phyloP scores from a whole-genome alignment of 306 rosid genomes.

The Ziziphus jujuba region DNA sequence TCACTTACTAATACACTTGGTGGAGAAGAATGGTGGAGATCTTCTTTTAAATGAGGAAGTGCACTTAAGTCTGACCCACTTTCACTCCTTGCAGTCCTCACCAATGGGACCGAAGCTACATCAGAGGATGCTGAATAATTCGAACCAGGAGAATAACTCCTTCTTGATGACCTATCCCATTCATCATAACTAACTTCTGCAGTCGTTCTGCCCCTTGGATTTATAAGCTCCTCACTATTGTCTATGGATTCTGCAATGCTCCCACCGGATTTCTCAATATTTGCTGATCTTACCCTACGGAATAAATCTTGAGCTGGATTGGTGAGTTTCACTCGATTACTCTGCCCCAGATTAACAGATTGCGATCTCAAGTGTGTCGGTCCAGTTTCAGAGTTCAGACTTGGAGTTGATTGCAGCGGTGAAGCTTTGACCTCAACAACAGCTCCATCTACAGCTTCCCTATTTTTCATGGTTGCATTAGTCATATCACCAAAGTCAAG shows the following conservation, averaged over 20 bases:
- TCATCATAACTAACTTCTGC: slow-evolving; percentile 19
- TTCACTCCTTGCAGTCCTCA: slow-evolving; percentile 34
- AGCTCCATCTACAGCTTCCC: slow-evolving; percentile 45
- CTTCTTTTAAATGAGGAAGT: slow-evolving; percentile 28
- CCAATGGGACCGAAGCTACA: slow-evolving; percentile 27
- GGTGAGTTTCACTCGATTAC: slow-evolving; percentile 12
- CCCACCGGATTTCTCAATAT: slow-evolving; percentile 25
- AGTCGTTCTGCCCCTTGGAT: slow-evolving; percentile 21
- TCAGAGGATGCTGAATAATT: slow-evolving; percentile 44
- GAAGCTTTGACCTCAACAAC: slow-evolving; percentile 37
- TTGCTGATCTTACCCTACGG: slow-evolving; percentile 44
- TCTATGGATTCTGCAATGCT: slow-evolving; percentile 39
- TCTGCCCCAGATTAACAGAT: slow-evolving; percentile 31
- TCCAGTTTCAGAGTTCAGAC: slow-evolving; percentile 31
- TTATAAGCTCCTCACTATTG: slow-evolving; percentile 23
- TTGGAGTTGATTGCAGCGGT: slow-evolving; percentile 31
- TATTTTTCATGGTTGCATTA: slow-evolving; percentile 37
- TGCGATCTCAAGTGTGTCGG: slow-evolving; percentile 33
- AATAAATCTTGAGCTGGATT: slow-evolving; percentile 43
- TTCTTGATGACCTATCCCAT: slow-evolving; percentile 30
- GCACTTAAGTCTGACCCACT: slow-evolving; percentile 30
- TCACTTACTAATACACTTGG: slow-evolving; percentile 56
- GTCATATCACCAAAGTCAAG: slow-evolving; percentile 20
- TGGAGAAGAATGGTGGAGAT: slow-evolving; percentile 46
- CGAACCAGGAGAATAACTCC: slow-evolving; percentile 39